Evolutionary conservation across 306 rosid genomes (phyloP).

Genomic region (Luffa acutangula): DNA sequence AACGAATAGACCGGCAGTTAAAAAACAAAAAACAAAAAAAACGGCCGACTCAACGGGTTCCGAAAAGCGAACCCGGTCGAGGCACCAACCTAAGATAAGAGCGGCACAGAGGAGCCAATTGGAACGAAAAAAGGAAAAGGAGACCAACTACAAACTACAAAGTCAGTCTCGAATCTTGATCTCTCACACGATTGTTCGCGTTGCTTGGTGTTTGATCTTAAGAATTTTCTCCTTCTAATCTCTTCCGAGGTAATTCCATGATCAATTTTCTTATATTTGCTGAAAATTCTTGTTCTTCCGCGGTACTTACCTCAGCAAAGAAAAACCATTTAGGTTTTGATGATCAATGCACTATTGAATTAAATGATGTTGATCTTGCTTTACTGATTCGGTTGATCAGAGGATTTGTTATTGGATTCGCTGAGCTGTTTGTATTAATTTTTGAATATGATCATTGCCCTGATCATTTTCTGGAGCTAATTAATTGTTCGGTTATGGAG

Average conservation of each 20-base stretch:
- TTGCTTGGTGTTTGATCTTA: background rate
- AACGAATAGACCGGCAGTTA: too few relatives aligned
- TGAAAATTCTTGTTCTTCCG: background rate
- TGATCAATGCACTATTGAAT: background rate
- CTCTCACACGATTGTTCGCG: background rate
- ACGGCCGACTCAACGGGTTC: background rate
- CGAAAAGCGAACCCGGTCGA: background rate
- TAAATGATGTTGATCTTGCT: background rate
- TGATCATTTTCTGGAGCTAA: background rate
- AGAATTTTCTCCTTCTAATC: background rate
- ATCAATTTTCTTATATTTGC: background rate
- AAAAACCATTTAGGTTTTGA: background rate
- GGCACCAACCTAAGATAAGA: background rate
- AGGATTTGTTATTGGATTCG: background rate
- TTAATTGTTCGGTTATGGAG: background rate
- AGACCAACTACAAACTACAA: background rate
- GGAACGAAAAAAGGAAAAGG: background rate
- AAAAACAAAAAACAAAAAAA: too few relatives aligned
- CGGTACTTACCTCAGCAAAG: background rate
- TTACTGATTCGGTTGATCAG: background rate
- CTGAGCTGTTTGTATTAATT: background rate
- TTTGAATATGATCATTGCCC: background rate
- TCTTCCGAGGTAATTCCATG: background rate
- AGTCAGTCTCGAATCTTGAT: background rate
- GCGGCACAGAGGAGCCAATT: background rate